Evolutionary conservation across 805 yeast species (phyloP), one percentile per base, ranked within the genome.

Genomic region (Saturnispora dispora): DNA sequence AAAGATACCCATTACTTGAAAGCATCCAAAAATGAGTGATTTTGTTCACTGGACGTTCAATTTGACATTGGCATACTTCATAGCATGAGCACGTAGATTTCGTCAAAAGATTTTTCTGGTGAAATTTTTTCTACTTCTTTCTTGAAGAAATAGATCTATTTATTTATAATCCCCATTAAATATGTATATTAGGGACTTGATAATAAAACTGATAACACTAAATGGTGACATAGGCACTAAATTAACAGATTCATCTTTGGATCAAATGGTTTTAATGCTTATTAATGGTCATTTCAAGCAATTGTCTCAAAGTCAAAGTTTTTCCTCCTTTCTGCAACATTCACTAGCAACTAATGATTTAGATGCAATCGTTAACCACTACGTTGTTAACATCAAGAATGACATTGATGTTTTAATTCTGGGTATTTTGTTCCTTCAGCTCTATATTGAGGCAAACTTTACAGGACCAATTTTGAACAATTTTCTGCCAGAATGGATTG

Each of bases 381-480:
- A 35, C 17, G 9, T 17, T 15, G 27, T n/a, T 4, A 17, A 20
- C 5, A 25, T 41, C n/a, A 35, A 27, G 9, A 17, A 13, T 25
- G 51, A 48, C 33, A 7, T 48, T 27, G 44, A 45, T 45, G 45
- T 70, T n/a, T 52, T 64, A n/a, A 32, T 61, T 1, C 43, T 75
- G 17, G 85, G 87, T 2, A 73, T 87, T 53, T 74, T 84, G 1
- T 67, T 80, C 3, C 67, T 88, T 25, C 89, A 88, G 61, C 62
- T 77, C 1, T 90, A 85, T 61, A 69, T 85, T 15, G 95, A 88
- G 63, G 66, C 76, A 47, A 90, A 90, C 64, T 87, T 75, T 65
- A 87, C 96, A 0, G 97, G 97, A 8, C 96, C 96, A 5, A 74
- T 76, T 25, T 60, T 79, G 2, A 25, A 5, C n/a, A 35, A 43